Base-by-base conservation (phyloP, 2,329 filamentous ascomycete species). In the Coniochaeta sp. region DNA sequence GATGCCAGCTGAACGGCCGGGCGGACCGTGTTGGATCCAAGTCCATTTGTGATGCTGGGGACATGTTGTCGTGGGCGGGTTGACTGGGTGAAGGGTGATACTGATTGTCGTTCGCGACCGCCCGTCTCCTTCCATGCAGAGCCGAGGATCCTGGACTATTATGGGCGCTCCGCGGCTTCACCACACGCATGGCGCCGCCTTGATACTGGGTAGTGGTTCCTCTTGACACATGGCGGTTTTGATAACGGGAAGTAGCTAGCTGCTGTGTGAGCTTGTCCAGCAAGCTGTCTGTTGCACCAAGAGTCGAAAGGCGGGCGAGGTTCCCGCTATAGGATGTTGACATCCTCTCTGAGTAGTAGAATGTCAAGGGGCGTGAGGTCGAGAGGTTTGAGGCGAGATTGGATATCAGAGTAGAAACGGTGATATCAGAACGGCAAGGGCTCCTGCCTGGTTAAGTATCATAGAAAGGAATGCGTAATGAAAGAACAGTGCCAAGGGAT, bases 1-100 rank as follows among this genome's bases (percentile, higher is more conserved):
- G 87, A 70, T 92, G 89, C 89, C 89, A 92, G 77, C 89, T 91
- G 54, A 90, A 77, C 6, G 89, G 89, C 47, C 89, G 82, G 58
- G 74, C 74, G 43, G 78, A 72, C 68, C 74, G 34, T 11, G 36
- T 3, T 36, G 54, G 17, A 12, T 56, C 31, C 26, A 31, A 11
- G n/a, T 11, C 2, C 8, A 31, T 36, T 11, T 52, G 47, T 52
- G 47, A 31, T 52, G 47, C 22, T n/a, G n/a, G 26, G 3, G 22
- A 17, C 26, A 31, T 52, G 47, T 6, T 52, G 14, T 52, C 31
- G 14, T 57, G 3, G 54, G 24, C 54, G 1, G 6, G 17, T 28
- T 16, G 28, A 24, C 19, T 12, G 1, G 54, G 33, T 28, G 38
- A 58, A 79, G 71, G 64, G 71, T 57, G n/a, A 36, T 57, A 74